These are phyloP conservation scores for Rhizopogon vinicolor DNA, from an alignment of 768 basidiomycete species.

Conservation along the genomic window DNA sequence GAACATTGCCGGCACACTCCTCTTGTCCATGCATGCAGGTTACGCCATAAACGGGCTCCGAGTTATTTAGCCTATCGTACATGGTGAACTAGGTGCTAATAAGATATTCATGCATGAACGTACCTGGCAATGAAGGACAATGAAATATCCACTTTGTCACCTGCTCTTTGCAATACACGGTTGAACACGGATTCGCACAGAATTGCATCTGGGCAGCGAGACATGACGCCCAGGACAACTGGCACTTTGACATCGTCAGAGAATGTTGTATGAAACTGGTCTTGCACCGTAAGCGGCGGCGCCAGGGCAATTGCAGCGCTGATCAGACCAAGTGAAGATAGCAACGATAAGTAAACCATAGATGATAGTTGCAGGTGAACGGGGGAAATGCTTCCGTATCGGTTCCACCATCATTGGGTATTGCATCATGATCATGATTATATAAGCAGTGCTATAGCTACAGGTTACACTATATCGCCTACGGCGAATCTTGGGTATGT, in stretches of 20 bases:
- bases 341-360: background rate
- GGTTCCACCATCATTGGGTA: background rate
- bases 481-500: conserved; percentile 27
- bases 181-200: conserved; percentile 78
- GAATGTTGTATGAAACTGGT: conserved; percentile 8
- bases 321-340: conserved; percentile 15
- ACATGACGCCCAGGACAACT: conserved; percentile 59
- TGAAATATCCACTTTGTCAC: conserved; percentile 60
- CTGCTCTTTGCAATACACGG: conserved; percentile 57
- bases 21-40: conserved; percentile 73
- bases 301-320: conserved; percentile 9
- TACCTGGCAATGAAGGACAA: conserved; percentile 75
- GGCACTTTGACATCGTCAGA: conserved; percentile 37
- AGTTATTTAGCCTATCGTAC: conserved; percentile 51
- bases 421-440: conserved; percentile 15
- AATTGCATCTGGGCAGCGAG: conserved; percentile 76
- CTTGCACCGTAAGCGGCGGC: conserved; percentile 17
- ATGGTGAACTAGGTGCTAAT: conserved; percentile 9
- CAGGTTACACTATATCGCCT: conserved; percentile 7
- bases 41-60: conserved; percentile 71
- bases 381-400: conserved; percentile 1
- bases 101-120: conserved; percentile 22
- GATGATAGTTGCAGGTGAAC: conserved; percentile 8
- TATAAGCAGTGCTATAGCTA: background rate
- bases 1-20: conserved; percentile 88